phyloP scores from a whole-genome alignment of 164 flowering plant genomes.

The Chimonanthus praecox region DNA sequence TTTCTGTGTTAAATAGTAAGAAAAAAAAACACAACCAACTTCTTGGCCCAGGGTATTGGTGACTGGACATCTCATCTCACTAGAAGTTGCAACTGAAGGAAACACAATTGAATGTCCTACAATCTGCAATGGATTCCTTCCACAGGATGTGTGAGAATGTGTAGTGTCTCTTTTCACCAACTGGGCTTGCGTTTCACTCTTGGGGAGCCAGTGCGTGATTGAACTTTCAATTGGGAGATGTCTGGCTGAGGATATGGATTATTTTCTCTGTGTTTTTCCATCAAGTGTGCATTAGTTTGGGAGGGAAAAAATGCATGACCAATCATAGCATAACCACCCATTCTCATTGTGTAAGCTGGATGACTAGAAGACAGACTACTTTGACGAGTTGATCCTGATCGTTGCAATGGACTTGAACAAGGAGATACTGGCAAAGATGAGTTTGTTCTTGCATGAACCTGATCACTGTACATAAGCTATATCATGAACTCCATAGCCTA shows the following conservation, averaged over 20 bases:
- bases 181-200: slow-evolving; percentile 9
- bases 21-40: too few species aligned
- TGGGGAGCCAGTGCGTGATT: slow-evolving; percentile 19
- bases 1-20: too few species aligned
- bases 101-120: not conserved
- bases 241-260: slow-evolving; percentile 13
- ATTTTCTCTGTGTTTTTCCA: slow-evolving; percentile 5
- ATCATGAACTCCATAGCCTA: not conserved
- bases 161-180: not conserved
- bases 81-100: not conserved
- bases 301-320: slow-evolving; percentile 6
- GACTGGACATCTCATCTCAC: not conserved
- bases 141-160: not conserved
- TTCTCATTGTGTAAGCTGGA: slow-evolving; percentile 29
- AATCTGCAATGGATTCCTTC: not conserved
- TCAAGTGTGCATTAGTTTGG: not conserved
- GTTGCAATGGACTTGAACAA: slow-evolving; percentile 30
- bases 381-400: slow-evolving; percentile 39
- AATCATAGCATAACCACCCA: slow-evolving; percentile 11
- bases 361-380: slow-evolving; percentile 69
- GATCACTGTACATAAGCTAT: slow-evolving; percentile 16
- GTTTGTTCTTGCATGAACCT: slow-evolving; percentile 15
- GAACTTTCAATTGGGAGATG: slow-evolving; percentile 5
- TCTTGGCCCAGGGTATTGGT: too few species aligned
- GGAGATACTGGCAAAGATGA: slow-evolving; percentile 31